Evolutionary conservation across 2,329 filamentous ascomycete species (phyloP).

Genomic region (Colletotrichum endophyticum): DNA sequence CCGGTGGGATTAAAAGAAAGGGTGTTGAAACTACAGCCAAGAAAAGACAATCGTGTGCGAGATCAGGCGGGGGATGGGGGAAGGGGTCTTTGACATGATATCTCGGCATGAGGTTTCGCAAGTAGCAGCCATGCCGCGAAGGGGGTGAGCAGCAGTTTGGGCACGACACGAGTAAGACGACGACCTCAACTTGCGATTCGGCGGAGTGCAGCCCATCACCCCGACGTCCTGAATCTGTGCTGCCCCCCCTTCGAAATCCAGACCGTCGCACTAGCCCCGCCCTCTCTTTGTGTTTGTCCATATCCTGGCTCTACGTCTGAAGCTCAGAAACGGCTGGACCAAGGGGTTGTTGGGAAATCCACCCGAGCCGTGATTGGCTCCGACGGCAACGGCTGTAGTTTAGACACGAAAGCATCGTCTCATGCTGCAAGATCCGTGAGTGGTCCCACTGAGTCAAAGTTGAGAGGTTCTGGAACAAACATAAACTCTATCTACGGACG

Average conservation of each 20-base stretch:
- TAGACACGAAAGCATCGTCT: background rate
- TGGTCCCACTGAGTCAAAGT: conserved; percentile 3
- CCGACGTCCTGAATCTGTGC: background rate
- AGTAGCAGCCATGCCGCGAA: background rate
- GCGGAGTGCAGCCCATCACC: background rate
- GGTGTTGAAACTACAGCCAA: background rate
- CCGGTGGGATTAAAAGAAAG: background rate
- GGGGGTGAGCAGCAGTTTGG: background rate
- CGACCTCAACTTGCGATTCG: background rate
- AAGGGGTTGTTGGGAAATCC: background rate
- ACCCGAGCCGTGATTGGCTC: background rate
- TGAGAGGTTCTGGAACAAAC: conserved; percentile 7
- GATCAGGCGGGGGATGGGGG: background rate
- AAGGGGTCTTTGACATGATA: background rate
- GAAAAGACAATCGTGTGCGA: background rate
- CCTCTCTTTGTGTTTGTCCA: background rate
- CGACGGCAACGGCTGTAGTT: background rate
- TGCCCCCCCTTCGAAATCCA: background rate
- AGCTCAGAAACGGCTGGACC: background rate
- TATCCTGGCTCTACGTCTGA: background rate
- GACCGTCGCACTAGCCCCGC: background rate
- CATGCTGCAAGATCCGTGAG: background rate
- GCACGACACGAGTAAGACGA: background rate
- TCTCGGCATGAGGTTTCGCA: background rate
- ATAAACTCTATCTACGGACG: conserved; percentile 2